Conservation (phyloP, 345 rosid species). For the Salix arbutifolia region DNA sequence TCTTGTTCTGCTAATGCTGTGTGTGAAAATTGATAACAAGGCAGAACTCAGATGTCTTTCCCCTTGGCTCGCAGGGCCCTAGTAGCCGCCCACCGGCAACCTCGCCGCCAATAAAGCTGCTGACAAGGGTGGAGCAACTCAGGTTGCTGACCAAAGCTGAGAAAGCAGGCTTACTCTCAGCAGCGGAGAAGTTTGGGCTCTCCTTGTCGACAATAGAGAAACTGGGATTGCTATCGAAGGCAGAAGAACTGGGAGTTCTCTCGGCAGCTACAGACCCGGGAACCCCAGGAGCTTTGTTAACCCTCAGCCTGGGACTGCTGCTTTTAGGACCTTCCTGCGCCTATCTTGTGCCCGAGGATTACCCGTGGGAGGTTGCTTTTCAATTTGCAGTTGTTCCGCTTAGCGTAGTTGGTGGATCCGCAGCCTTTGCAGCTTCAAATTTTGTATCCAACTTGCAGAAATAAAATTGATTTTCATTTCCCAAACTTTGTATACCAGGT, state of each 20-base stretch:
- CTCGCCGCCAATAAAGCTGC: constrained; percentile 57
- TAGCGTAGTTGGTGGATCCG: constrained; percentile 70
- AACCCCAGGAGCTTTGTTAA: constrained; percentile 58
- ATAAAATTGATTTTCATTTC: constrained; percentile 27
- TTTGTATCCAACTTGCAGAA: constrained; percentile 82
- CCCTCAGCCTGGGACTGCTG: constrained; percentile 63
- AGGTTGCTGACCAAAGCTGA: constrained; percentile 84
- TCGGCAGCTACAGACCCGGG: constrained; percentile 83
- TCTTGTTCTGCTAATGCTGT: not conserved
- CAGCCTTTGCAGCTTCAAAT: constrained; percentile 80
- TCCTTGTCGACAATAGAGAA: constrained; percentile 85
- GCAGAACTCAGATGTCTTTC: constrained; percentile 44
- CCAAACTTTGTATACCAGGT: not conserved
- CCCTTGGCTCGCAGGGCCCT: constrained; percentile 45
- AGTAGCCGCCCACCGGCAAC: constrained; percentile 24
- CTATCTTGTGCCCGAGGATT: constrained; percentile 80
- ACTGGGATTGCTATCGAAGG: constrained; percentile 86
- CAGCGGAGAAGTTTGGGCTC: constrained; percentile 83
- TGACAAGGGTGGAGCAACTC: constrained; percentile 88
- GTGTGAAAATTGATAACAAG: not conserved
- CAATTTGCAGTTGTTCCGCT: constrained; percentile 56
- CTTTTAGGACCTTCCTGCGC: constrained; percentile 77
- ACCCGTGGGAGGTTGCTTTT: constrained; percentile 55
- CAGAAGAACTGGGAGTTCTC: constrained; percentile 78
- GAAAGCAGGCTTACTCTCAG: constrained; percentile 80